A percentile compares a stretch with the other conserved stretches of the same genome.
These are phyloP conservation scores for Beta lomatogona DNA, from an alignment of 179 eudicot genomes.

Conservation along the genomic window DNA sequence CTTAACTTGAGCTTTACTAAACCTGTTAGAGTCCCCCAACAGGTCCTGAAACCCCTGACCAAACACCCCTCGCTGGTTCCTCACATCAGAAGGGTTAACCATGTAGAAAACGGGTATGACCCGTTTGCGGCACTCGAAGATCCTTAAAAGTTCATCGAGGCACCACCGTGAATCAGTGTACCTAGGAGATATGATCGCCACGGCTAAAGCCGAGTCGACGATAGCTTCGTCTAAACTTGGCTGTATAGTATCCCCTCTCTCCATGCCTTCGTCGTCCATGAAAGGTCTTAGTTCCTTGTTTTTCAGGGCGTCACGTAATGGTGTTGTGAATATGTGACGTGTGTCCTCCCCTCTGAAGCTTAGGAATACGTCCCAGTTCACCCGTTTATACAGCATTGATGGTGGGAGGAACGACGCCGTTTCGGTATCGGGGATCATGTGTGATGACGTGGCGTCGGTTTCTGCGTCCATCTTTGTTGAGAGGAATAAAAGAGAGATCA, in stretches of 20 bases:
- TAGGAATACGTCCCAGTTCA: slow-evolving; percentile 48
- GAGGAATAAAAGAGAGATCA: neutral
- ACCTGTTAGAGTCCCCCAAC: neutral
- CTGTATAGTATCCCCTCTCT: slow-evolving; percentile 31
- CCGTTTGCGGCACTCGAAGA: slow-evolving; percentile 30
- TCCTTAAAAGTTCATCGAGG: slow-evolving; percentile 34
- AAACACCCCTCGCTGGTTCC: slow-evolving; percentile 37
- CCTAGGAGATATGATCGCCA: slow-evolving; percentile 37
- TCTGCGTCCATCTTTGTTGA: neutral
- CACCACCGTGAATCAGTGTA: slow-evolving; percentile 43
- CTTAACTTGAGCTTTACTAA: slow-evolving; percentile 2
- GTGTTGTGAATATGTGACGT: slow-evolving; percentile 29
- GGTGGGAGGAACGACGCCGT: slow-evolving; percentile 38
- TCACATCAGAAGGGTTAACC: slow-evolving; percentile 42
- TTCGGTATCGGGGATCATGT: neutral
- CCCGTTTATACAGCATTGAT: slow-evolving; percentile 30
- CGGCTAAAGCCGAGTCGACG: slow-evolving; percentile 41
- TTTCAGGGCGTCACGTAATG: slow-evolving; percentile 19
- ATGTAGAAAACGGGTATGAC: slow-evolving; percentile 42
- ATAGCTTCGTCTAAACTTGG: slow-evolving; percentile 34
- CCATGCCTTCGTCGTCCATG: slow-evolving; percentile 32
- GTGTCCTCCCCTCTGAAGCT: slow-evolving; percentile 57
- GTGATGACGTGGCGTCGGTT: neutral
- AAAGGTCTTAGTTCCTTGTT: slow-evolving; percentile 29
- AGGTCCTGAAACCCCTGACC: slow-evolving; percentile 23